Percentiles rank a stretch among this genome's conserved stretches.
Conservation (phyloP, 2,329 filamentous ascomycete genomes). For the Ophiostoma quercus region DNA sequence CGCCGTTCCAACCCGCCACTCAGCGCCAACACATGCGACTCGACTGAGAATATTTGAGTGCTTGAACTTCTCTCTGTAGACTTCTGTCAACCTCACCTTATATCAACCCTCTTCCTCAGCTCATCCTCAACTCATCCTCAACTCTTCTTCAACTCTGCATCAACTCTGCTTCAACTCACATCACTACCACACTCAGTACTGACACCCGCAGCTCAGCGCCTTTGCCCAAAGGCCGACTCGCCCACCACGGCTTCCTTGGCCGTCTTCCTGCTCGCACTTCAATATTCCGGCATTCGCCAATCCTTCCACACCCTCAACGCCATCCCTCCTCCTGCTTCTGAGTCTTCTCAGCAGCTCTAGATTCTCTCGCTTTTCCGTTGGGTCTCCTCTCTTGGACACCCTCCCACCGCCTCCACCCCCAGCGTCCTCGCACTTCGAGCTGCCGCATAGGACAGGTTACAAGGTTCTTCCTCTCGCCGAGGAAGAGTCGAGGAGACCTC, state of each 20-base stretch:
- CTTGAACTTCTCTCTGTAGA: background rate
- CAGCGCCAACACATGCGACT: background rate
- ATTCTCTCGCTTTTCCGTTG: constrained; percentile 34
- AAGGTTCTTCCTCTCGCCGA: constrained; percentile 98
- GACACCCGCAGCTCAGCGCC: constrained; percentile 37
- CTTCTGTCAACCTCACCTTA: background rate
- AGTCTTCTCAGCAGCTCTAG: constrained; percentile 46
- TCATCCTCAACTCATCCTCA: background rate
- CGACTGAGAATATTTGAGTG: too few relatives aligned
- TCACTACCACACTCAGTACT: background rate
- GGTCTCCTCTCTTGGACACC: constrained; percentile 48
- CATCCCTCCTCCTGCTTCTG: constrained; percentile 53
- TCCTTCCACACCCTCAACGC: constrained; percentile 63
- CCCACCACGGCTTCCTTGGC: constrained; percentile 58
- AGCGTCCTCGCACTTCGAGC: constrained; percentile 67
- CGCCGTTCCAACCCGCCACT: background rate
- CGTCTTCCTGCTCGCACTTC: constrained; percentile 58
- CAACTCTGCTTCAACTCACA: background rate
- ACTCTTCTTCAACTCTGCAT: background rate
- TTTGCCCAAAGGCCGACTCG: constrained; percentile 58
- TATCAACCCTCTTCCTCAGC: background rate
- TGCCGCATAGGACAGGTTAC: constrained; percentile 99
- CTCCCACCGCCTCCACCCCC: constrained; percentile 45
- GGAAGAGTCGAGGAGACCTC: constrained; percentile 99
- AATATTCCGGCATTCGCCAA: constrained; percentile 64